Percentiles rank a stretch among this genome's conserved stretches.
These are phyloP conservation scores for Talaromyces marneffei DNA, from an alignment of 2,329 filamentous ascomycete species.

Conservation along the genomic window DNA sequence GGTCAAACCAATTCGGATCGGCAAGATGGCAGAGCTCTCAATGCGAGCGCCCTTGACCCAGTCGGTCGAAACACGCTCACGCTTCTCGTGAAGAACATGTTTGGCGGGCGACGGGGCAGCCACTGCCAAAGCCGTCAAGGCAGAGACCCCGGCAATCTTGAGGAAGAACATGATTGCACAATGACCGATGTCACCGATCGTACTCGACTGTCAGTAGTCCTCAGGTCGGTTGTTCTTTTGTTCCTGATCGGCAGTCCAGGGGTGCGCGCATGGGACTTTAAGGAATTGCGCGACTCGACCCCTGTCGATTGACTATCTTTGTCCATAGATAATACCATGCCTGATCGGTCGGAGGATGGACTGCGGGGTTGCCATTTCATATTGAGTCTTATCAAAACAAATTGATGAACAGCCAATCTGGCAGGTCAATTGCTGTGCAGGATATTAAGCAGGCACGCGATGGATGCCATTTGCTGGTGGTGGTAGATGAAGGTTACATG, in stretches of 20 bases:
- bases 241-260: background rate
- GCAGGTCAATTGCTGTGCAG: background rate
- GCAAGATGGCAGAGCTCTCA: conserved; percentile 32
- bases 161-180: conserved; percentile 11
- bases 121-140: conserved; percentile 19
- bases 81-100: conserved; percentile 43
- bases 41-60: conserved; percentile 38
- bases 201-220: background rate
- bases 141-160: conserved; percentile 13
- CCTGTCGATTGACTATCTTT: background rate
- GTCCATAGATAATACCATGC: background rate
- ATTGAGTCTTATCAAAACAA: background rate
- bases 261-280: background rate
- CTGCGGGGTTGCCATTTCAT: background rate
- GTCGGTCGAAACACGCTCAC: conserved; percentile 25
- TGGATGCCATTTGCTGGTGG: background rate
- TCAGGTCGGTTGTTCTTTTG: background rate
- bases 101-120: conserved; percentile 22
- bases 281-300: background rate
- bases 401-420: background rate
- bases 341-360: background rate
- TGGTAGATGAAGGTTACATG: conserved; percentile 2
- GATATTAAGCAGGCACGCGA: background rate
- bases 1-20: conserved; percentile 44
- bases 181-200: background rate